phyloP scores from a whole-genome alignment of 2,329 filamentous ascomycete species.

The Aureobasidium sp. region DNA sequence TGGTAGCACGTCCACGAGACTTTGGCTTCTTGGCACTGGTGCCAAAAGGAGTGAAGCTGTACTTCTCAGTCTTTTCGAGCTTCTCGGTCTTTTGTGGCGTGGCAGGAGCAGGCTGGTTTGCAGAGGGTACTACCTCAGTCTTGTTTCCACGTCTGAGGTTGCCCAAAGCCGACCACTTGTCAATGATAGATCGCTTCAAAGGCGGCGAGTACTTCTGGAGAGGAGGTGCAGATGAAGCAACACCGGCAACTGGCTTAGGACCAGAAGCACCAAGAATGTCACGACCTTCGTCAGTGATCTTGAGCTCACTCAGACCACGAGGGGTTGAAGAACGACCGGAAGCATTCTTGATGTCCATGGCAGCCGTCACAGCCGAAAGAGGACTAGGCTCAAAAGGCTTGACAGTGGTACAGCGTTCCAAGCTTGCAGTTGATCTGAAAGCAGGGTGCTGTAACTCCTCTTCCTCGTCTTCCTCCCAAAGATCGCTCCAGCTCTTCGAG shows the following conservation, averaged over 20 bases:
- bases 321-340: conserved; percentile 40
- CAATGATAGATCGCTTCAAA: conserved; percentile 55
- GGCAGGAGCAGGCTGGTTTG: conserved; percentile 24
- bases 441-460: conserved; percentile 51
- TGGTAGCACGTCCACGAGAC: conserved; percentile 24
- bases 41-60: conserved; percentile 23
- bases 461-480: conserved; percentile 90
- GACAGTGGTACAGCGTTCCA: conserved; percentile 31
- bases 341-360: conserved; percentile 37
- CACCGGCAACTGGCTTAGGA: conserved; percentile 24
- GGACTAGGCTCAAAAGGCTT: conserved; percentile 51
- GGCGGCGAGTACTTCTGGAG: conserved; percentile 53
- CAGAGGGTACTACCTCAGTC: conserved; percentile 32
- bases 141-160: conserved; percentile 66
- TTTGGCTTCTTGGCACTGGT: conserved; percentile 27
- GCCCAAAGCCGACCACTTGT: conserved; percentile 87
- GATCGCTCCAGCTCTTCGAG: conserved; percentile 98
- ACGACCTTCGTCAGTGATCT: conserved; percentile 42
- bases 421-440: conserved; percentile 30
- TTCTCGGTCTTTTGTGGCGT: conserved; percentile 21
- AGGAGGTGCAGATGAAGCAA: conserved; percentile 26
- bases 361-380: conserved; percentile 16
- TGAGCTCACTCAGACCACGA: conserved; percentile 47
- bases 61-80: conserved; percentile 26
- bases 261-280: conserved; percentile 16